Evolutionary conservation across 345 rosid genomes (phyloP), one percentile per base, ranked within the genome.

Genomic region (Salix caprea): DNA sequence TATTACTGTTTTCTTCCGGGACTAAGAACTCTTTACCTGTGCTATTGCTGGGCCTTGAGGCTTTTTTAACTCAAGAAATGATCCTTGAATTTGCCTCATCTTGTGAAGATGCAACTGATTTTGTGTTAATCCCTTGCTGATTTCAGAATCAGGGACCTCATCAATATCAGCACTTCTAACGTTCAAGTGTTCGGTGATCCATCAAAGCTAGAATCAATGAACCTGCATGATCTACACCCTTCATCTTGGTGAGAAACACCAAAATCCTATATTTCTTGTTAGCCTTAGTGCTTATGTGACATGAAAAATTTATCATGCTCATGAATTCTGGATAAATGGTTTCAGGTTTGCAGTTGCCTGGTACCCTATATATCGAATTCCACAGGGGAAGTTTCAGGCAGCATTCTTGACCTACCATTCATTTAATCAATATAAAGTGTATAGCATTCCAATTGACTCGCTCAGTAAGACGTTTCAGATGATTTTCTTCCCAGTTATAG

Each of bases 321-420:
- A 19, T 66, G 26, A 28, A 16, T 30, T 11, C 36, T 12, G 28
- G 34, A 28, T 19, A 61, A 28, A 70, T 61, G 48, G 40, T 65
- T 70, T 42, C 71, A 83, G 86, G 81, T 83, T 76, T 74, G 74
- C 83, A 39, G 86, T 83, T 28, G 86, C 83, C 7, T 79, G 86
- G 86, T 76, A 83, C 77, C 83, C 86, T 18, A 71, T 80, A 61
- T 80, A 77, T 50, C 62, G 71, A 61, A 83, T 83, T 66, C 83
- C 86, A 5, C 74, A 40, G 19, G 79, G 81, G 16, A 80, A 71
- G 12, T 69, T 83, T 19, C 54, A 58, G 34, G 76, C 83, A 54
- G 74, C 85, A 12, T 83, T 79, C 78, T n/a, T 83, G 80, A 83
- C 83, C 36, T 83, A 70, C 70, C 83, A 80, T 70, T 80, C 77